Conservation (phyloP, 208 protist genomes). For the Balamuthia mandrillaris region DNA sequence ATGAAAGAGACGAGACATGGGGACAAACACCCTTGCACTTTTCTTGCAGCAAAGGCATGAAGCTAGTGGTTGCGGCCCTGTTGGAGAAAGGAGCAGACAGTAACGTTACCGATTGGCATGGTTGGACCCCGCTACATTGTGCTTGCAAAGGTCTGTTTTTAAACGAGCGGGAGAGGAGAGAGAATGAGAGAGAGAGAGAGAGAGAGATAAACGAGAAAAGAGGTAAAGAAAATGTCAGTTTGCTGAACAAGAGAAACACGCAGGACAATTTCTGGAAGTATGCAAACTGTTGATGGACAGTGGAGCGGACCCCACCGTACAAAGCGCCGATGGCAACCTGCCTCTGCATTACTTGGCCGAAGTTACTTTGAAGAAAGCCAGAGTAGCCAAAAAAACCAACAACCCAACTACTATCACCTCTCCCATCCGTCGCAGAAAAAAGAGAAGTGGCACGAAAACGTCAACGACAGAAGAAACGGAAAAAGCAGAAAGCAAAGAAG, state of each 20-base stretch:
- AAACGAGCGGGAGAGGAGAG: too few species aligned
- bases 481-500: background rate
- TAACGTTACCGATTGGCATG: background rate
- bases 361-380: background rate
- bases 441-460: background rate
- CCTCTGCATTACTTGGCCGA: slow-evolving; percentile 14
- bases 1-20: too few species aligned
- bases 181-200: too few species aligned
- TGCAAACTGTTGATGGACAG: background rate
- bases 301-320: background rate
- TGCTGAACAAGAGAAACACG: too few species aligned
- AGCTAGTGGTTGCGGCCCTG: too few species aligned
- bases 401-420: background rate
- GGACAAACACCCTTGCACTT: too few species aligned
- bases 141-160: slow-evolving; percentile 12
- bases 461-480: background rate
- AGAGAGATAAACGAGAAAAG: too few species aligned
- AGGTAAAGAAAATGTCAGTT: too few species aligned
- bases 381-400: background rate
- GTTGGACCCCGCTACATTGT: slow-evolving; percentile 26
- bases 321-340: slow-evolving; percentile 14
- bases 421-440: background rate
- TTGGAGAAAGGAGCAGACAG: background rate
- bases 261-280: too few species aligned
- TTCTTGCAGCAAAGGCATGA: too few species aligned